phyloP scores from a whole-genome alignment of 1,284 basidiomycete species.

The Ustilago tritici region DNA sequence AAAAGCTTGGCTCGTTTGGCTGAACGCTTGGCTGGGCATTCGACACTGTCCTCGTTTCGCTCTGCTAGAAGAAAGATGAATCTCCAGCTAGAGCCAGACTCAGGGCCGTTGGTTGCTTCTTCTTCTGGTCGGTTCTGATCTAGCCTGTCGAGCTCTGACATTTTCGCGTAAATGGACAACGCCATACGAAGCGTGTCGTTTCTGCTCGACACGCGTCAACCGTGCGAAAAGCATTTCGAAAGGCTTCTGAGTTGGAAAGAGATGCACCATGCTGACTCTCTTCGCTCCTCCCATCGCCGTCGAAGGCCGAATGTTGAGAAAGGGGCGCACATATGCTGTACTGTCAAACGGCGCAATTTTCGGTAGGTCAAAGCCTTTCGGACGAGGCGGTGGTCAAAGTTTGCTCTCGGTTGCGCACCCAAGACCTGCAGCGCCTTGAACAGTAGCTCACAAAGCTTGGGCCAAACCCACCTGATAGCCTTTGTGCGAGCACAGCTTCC shows the following conservation, averaged over 20 bases:
- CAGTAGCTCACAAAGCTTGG: not conserved
- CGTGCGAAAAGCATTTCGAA: slow-evolving; percentile 31
- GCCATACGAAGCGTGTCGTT: slow-evolving; percentile 19
- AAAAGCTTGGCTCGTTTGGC: not conserved
- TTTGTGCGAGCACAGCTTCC: not conserved
- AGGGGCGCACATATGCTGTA: not conserved
- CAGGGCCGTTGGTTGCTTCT: slow-evolving; percentile 4
- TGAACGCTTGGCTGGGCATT: not conserved
- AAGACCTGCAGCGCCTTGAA: not conserved
- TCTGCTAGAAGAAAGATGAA: not conserved
- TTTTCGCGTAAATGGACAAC: slow-evolving; percentile 50
- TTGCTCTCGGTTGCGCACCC: not conserved
- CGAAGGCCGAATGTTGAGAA: not conserved
- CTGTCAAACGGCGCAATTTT: not conserved
- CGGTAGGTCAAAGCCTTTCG: not conserved
- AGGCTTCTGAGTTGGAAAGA: not conserved
- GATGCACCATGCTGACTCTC: not conserved
- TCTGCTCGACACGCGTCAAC: slow-evolving; percentile 34
- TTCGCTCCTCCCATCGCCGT: not conserved
- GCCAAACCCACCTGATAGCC: not conserved
- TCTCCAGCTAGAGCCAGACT: not conserved
- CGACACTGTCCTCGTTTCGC: not conserved
- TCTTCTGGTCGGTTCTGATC: not conserved
- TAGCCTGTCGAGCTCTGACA: slow-evolving; percentile 6
- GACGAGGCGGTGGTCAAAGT: not conserved